These are phyloP conservation scores for Puya raimondii DNA, from an alignment of 176 grass and related monocot species.

Conservation along the genomic window DNA sequence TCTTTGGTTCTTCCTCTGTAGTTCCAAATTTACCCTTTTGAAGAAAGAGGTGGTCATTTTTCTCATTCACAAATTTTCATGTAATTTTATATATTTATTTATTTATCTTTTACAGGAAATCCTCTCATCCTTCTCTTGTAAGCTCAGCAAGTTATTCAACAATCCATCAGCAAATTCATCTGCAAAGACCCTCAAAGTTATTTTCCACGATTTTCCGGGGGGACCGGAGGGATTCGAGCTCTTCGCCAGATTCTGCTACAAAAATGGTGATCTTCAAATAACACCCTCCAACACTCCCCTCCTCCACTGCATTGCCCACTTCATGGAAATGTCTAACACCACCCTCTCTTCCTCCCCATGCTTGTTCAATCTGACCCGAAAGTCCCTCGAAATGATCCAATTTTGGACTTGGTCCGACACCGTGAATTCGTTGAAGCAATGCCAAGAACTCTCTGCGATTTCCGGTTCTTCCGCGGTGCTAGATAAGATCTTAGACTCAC, in stretches of 20 bases:
- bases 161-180: constrained; percentile 18
- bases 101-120: constrained; percentile 54
- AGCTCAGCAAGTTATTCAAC: constrained; percentile 31
- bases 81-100: background rate
- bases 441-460: constrained; percentile 44
- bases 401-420: constrained; percentile 74
- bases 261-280: constrained; percentile 21
- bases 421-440: constrained; percentile 56
- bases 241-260: constrained; percentile 67
- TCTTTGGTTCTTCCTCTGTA: background rate
- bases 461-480: constrained; percentile 37
- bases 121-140: constrained; percentile 49
- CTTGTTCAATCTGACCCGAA: constrained; percentile 41
- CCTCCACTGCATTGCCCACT: constrained; percentile 55
- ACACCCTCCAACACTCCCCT: constrained; percentile 49
- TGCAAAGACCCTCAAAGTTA: constrained; percentile 29
- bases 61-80: constrained; percentile 10
- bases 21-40: too few species aligned
- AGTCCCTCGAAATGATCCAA: constrained; percentile 49
- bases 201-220: constrained; percentile 57
- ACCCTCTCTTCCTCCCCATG: constrained; percentile 24
- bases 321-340: constrained; percentile 51
- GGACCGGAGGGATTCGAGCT: constrained; percentile 75
- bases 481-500: constrained; percentile 35
- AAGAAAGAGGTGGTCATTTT: background rate